A percentile compares a stretch with the other conserved stretches of the same genome.
Evolutionary conservation across 495 filamentous ascomycete species (phyloP).

Genomic region (Darksidea phi): DNA sequence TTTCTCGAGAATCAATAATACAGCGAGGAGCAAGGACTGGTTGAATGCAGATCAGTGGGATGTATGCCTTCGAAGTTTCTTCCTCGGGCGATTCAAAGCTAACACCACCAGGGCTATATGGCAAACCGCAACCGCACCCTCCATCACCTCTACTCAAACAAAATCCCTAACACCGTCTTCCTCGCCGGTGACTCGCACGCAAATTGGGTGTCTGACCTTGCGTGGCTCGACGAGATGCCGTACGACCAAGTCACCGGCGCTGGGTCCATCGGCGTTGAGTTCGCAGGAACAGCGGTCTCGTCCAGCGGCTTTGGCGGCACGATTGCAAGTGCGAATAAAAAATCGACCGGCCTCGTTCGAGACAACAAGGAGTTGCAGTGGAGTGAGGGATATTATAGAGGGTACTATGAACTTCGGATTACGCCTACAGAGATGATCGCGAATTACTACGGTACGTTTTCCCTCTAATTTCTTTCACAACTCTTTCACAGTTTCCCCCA

Average conservation of each 20-base stretch:
- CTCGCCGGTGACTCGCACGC: slow-evolving; percentile 65
- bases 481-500: neutral
- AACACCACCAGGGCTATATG: slow-evolving; percentile 63
- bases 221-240: slow-evolving; percentile 56
- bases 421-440: slow-evolving; percentile 42
- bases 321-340: slow-evolving; percentile 7
- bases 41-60: slow-evolving; percentile 28
- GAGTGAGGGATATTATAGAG: slow-evolving; percentile 67
- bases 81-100: slow-evolving; percentile 51
- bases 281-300: slow-evolving; percentile 62
- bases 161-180: slow-evolving; percentile 65
- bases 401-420: slow-evolving; percentile 45
- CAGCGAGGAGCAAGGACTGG: slow-evolving; percentile 4
- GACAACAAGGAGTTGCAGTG: slow-evolving; percentile 58
- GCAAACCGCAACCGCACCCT: slow-evolving; percentile 64
- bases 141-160: slow-evolving; percentile 56
- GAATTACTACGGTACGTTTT: slow-evolving; percentile 45
- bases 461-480: neutral
- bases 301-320: slow-evolving; percentile 41
- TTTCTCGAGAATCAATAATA: slow-evolving; percentile 52
- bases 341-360: slow-evolving; percentile 6
- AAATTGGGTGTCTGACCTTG: slow-evolving; percentile 64
- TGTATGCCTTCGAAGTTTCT: slow-evolving; percentile 2
- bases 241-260: slow-evolving; percentile 58
- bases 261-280: slow-evolving; percentile 64